A percentile compares a stretch with the other conserved stretches of the same genome.
These are phyloP conservation scores for Dioscorea zingiberensis DNA, from an alignment of 106 monocot genomes.

Conservation along the genomic window DNA sequence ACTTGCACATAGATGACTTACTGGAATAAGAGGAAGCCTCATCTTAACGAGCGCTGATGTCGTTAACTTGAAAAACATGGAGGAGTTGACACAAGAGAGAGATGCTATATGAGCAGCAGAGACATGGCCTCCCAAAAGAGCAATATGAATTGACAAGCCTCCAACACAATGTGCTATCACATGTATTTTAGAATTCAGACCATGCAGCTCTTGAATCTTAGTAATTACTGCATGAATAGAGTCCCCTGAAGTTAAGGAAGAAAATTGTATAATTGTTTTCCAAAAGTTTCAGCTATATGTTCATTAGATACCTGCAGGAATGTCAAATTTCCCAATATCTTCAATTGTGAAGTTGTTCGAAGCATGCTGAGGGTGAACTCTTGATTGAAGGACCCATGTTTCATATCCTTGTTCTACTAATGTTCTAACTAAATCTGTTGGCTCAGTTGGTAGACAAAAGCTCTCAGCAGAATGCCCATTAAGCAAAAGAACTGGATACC, in stretches of 20 bases:
- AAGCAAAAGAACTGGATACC: slow-evolving; percentile 28
- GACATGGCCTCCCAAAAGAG: slow-evolving; percentile 30
- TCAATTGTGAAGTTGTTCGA: slow-evolving; percentile 5
- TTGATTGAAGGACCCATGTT: neutral
- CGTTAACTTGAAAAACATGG: slow-evolving; percentile 38
- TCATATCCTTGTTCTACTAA: neutral
- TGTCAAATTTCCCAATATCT: slow-evolving; percentile 21
- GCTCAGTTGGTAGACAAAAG: neutral
- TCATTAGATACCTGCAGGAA: slow-evolving; percentile 23
- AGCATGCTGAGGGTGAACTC: neutral
- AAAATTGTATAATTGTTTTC: neutral
- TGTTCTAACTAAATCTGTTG: neutral
- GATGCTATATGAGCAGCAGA: slow-evolving; percentile 27
- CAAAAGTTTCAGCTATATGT: neutral
- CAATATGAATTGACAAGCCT: slow-evolving; percentile 31
- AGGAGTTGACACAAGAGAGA: slow-evolving; percentile 35
- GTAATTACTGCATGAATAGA: slow-evolving; percentile 12
- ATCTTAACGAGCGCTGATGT: slow-evolving; percentile 24
- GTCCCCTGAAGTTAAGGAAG: neutral
- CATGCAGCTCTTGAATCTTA: slow-evolving; percentile 16
- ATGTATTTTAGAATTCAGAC: slow-evolving; percentile 15
- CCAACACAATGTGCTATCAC: slow-evolving; percentile 38
- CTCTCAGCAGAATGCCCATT: slow-evolving; percentile 5
- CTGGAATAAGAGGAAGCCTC: slow-evolving; percentile 32
- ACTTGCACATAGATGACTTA: no score